A percentile compares a stretch with the other conserved stretches of the same genome.
These are phyloP conservation scores for Lentithecium fluviatile DNA, from an alignment of 495 filamentous ascomycete species.

Conservation along the genomic window DNA sequence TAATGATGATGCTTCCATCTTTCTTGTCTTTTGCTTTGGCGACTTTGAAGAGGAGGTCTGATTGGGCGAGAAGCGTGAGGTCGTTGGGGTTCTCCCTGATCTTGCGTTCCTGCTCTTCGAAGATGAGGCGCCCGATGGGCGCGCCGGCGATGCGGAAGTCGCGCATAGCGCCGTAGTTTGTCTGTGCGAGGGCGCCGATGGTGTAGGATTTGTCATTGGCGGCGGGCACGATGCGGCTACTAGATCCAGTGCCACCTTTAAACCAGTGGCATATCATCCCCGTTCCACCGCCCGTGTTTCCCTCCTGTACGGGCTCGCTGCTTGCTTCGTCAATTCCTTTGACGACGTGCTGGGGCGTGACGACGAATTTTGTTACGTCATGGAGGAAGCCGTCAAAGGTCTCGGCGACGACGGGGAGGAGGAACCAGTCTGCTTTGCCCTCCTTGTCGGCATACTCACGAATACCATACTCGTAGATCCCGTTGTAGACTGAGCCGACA, in stretches of 20 bases:
- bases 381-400: conserved; percentile 54
- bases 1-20: conserved; percentile 56
- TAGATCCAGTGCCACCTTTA: conserved; percentile 54
- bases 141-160: conserved; percentile 52
- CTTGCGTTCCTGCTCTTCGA: conserved; percentile 39
- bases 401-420: conserved; percentile 54
- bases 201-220: conserved; percentile 47
- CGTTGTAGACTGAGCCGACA: conserved; percentile 51
- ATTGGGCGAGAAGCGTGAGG: conserved; percentile 18
- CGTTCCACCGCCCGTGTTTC: conserved; percentile 53
- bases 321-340: conserved; percentile 47
- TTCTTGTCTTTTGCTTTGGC: conserved; percentile 41
- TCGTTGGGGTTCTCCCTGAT: conserved; percentile 35
- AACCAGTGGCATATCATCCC: conserved; percentile 55
- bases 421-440: conserved; percentile 48
- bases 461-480: conserved; percentile 51
- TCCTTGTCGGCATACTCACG: conserved; percentile 41
- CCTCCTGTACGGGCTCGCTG: conserved; percentile 48
- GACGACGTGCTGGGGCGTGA: conserved; percentile 47
- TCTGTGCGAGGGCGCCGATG: conserved; percentile 52
- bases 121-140: conserved; percentile 49
- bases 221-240: conserved; percentile 46
- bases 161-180: conserved; percentile 51
- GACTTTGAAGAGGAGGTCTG: conserved; percentile 22
- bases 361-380: conserved; percentile 47